Base-by-base conservation (phyloP, 169 alveolate species). In the Cryptosporidium tyzzeri region DNA sequence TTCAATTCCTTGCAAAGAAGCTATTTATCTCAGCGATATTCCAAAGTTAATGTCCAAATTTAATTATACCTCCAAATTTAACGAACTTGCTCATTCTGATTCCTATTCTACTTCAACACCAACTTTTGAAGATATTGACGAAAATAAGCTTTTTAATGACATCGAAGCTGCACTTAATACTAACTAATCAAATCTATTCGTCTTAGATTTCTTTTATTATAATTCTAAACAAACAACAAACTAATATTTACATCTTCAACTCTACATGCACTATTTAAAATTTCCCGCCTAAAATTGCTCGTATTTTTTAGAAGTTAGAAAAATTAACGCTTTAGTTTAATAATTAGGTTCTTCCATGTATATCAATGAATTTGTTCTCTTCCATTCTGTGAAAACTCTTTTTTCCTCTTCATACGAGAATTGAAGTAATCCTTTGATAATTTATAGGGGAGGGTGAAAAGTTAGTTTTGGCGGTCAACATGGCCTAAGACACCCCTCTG, bases 401-500 rank as follows among this genome's bases (percentile, higher is more conserved):
- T 14, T 48, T 16, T 14, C 9, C 23, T 48, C 21, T 3, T 14
- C 12, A 14, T 48, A 12, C 6, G 21, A 10, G 4, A 45, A 45
- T 0, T 39, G 10, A 45, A 45, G 2, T 6, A 9, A 9, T 14
- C 1, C 21, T 26, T 16, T 16, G 29, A 35, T 8, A 18, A 35
- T 37, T 37, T 37, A 18, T 39, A 14, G 5, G 12, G 45, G 51
- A 65, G 71, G 51, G 48, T 39, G n/a, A 37, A 29, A 31, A 29
- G 23, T 53, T 26, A 3, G 37, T 48, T 33, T 48, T 37, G 69
- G 70, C 70, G 70, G 86, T 71, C 31, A 35, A 73, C 29, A 45
- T 70, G 45, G 6, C n/a, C 29, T 53, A 73, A 73, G 86, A 73
- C 86, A 73, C 86, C 86, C 86, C 86, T 73, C 86, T 73, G 70